Conservation (phyloP, 495 filamentous ascomycete species). For the Arthonia radiata region DNA sequence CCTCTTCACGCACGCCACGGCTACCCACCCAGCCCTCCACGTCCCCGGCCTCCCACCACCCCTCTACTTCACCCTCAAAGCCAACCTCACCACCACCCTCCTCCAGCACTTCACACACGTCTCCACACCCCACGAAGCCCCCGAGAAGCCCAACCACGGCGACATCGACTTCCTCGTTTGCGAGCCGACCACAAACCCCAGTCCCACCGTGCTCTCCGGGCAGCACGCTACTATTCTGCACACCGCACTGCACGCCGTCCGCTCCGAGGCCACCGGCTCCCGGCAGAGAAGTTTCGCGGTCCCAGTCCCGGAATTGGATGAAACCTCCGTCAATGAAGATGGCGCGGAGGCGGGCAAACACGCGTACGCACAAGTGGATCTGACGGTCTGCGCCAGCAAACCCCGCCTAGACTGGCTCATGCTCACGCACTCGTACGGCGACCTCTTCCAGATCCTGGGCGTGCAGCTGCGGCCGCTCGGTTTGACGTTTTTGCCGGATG, state of each 20-base stretch:
- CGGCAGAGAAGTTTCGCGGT: too few species aligned
- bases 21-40: conserved; percentile 9
- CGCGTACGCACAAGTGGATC: conserved; percentile 36
- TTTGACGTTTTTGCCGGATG: too few species aligned
- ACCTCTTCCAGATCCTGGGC: conserved; percentile 41
- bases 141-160: conserved; percentile 28
- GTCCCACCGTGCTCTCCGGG: too few species aligned
- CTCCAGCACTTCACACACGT: conserved; percentile 20
- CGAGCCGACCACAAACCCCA: too few species aligned
- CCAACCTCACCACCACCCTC: conserved; percentile 17
- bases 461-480: conserved; percentile 32
- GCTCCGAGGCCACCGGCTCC: too few species aligned
- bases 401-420: conserved; percentile 28
- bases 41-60: conserved; percentile 31
- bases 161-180: conserved; percentile 36
- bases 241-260: too few species aligned
- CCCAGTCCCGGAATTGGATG: too few species aligned
- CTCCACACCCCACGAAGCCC: conserved; percentile 26
- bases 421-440: conserved; percentile 38
- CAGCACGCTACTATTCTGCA: too few species aligned
- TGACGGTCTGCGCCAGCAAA: conserved; percentile 23
- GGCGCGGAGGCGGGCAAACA: conserved; percentile 6
- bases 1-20: conserved; percentile 20
- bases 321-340: too few species aligned
- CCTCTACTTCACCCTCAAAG: conserved; percentile 21